Base-by-base conservation (phyloP, 176 grass and related monocot genomes). In the Eleusine coracana region DNA sequence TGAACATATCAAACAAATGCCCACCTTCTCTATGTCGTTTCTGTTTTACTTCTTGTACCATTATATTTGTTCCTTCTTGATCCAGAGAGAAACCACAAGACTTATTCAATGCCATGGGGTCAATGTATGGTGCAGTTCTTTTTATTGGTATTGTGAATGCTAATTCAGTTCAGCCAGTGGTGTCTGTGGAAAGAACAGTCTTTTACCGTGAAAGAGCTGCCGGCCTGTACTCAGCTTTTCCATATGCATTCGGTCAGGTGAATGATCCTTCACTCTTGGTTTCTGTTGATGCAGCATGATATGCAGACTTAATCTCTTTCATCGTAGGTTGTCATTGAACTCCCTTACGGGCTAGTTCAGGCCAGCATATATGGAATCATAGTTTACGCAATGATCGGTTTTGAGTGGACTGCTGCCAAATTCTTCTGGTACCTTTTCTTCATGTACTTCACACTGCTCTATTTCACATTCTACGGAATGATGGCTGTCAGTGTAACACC, bases 201-300 rank as follows among this genome's bases (percentile, higher is more conserved):
- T 98, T 98, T 61, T 98, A 98, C 67, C 90, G 96, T 75, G 96
- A 98, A 87, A 89, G 82, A 89, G 96, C 92, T 10, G 96, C 95
- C 0, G 96, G 92, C 59, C 90, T 98, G 96, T 98, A 95, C 29
- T 95, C 87, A 23, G 92, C 96, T 65, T 91, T 98, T 74, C 90
- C 96, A 31, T 98, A 98, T 65, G 96, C 96, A 82, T 98, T 98
- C 77, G 96, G 87, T 76, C 96, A 98, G 84, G 96, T 96, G 85
- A 87, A 63, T 82, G 34, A 31, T 82, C 66, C n/a, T 70, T 38
- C 76, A 38, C 10, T 65, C 41, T 45, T 71, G 17, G 38, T 20
- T 83, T 70, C 6, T 40, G n/a, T 6, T 51, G 75, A 58, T 56
- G 14, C 4, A 12, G 1, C 12, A 51, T 12, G 3, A 15, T 15